A percentile compares a stretch with the other conserved stretches of the same genome.
Conservation (phyloP, 1,284 basidiomycete genomes). For the Ganoderma meredithae region DNA sequence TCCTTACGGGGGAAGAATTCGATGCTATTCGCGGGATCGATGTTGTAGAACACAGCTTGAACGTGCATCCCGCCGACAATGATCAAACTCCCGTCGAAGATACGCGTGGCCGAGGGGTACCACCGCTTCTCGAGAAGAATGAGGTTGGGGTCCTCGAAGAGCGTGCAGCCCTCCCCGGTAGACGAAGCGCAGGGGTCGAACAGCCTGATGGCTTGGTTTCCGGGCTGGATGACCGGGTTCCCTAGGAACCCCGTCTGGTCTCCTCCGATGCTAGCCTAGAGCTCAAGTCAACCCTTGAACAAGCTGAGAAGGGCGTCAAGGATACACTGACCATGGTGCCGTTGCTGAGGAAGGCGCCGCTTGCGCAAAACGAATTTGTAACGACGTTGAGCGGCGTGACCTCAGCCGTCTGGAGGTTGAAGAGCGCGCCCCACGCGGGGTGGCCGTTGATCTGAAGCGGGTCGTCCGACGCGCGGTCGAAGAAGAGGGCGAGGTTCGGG, state of each 20-base stretch:
- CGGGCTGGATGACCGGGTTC: slow-evolving; percentile 40
- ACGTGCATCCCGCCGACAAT: slow-evolving; percentile 50
- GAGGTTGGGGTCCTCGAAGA: slow-evolving; percentile 48
- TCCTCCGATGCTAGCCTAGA: slow-evolving; percentile 50
- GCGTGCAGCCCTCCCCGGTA: slow-evolving; percentile 44
- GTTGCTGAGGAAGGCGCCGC: slow-evolving; percentile 49
- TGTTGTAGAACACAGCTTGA: slow-evolving; percentile 47
- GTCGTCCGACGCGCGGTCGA: slow-evolving; percentile 52
- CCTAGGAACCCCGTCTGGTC: slow-evolving; percentile 49
- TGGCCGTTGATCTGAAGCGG: slow-evolving; percentile 22
- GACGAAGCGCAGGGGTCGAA: slow-evolving; percentile 46
- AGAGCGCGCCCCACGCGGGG: slow-evolving; percentile 22
- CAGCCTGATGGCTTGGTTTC: slow-evolving; percentile 42
- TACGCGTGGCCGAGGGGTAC: slow-evolving; percentile 51
- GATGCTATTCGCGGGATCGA: slow-evolving; percentile 54
- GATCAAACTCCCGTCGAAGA: slow-evolving; percentile 51
- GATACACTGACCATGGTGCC: slow-evolving; percentile 49
- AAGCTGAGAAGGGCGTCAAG: too few species aligned
- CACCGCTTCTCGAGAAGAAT: slow-evolving; percentile 46
- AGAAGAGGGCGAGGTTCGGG: slow-evolving; percentile 50
- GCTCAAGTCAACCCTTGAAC: slow-evolving; percentile 19
- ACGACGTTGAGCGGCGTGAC: slow-evolving; percentile 20
- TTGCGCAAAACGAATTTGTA: slow-evolving; percentile 36
- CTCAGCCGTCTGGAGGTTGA: slow-evolving; percentile 41
- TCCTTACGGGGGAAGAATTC: slow-evolving; percentile 63